phyloP scores from a whole-genome alignment of 2,329 filamentous ascomycete genomes.

The Metarhizium anisopliae region DNA sequence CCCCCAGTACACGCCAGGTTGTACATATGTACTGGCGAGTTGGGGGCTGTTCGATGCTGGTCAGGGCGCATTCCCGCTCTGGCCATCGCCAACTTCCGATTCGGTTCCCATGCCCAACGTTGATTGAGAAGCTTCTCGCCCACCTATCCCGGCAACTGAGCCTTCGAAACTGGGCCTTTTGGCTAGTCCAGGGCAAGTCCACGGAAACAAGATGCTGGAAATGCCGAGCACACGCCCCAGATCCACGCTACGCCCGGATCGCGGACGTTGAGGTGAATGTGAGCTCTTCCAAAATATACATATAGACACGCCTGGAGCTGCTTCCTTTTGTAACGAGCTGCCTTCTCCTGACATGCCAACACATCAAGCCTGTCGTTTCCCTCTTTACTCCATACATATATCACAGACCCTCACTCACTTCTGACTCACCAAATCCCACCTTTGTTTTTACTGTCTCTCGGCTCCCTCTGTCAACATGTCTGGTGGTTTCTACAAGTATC shows the following conservation, averaged over 20 bases:
- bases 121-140: background rate
- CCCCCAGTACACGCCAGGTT: background rate
- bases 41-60: background rate
- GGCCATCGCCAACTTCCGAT: background rate
- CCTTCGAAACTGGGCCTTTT: slow-evolving; percentile 1
- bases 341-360: background rate
- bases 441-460: background rate
- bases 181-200: slow-evolving; percentile 1
- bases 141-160: background rate
- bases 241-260: background rate
- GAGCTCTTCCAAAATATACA: background rate
- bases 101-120: background rate
- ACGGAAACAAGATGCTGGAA: slow-evolving; percentile 6
- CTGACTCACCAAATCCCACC: background rate
- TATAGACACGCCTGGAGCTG: background rate
- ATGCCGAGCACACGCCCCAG: slow-evolving; percentile 4
- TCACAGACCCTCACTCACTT: background rate
- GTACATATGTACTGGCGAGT: too few relatives aligned
- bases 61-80: background rate
- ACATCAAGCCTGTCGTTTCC: too few relatives aligned
- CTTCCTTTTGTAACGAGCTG: background rate
- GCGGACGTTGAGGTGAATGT: background rate
- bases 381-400: background rate
- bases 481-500: slow-evolving; percentile 41
- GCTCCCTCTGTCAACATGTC: slow-evolving; percentile 16